Percentiles rank a stretch among this genome's conserved stretches.
Conservation (phyloP, 495 filamentous ascomycete species). For the Cryomyces antarcticus region DNA sequence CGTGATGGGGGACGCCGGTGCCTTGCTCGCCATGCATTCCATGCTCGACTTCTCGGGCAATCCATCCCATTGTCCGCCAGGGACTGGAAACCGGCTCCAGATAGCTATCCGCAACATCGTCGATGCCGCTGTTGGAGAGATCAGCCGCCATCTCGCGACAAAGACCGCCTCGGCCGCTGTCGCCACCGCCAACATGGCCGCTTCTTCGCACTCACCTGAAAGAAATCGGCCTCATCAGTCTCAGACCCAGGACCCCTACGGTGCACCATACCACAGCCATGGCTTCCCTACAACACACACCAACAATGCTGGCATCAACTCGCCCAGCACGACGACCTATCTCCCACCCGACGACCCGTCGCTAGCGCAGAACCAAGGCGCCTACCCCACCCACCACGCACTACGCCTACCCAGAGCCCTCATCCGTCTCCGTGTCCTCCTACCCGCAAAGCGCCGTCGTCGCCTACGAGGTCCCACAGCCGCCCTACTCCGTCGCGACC, state of each 20-base stretch:
- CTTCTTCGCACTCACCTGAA: no score
- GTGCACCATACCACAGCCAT: no score
- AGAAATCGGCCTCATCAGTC: no score
- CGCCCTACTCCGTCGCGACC: background rate
- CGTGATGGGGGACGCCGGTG: slow-evolving; percentile 44
- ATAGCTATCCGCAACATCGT: slow-evolving; percentile 15
- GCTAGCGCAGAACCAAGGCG: background rate
- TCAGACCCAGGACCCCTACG: no score
- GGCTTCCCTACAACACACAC: no score
- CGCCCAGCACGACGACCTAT: background rate
- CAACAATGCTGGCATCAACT: background rate
- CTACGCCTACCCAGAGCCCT: slow-evolving; percentile 1
- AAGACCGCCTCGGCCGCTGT: slow-evolving; percentile 5
- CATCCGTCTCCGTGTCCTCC: background rate
- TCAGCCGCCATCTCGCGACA: slow-evolving; percentile 12
- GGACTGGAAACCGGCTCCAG: slow-evolving; percentile 19
- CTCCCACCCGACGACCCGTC: background rate
- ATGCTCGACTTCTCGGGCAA: background rate
- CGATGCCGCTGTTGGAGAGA: slow-evolving; percentile 10
- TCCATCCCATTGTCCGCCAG: slow-evolving; percentile 9
- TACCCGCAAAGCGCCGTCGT: background rate
- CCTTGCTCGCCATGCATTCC: slow-evolving; percentile 33
- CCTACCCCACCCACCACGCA: background rate
- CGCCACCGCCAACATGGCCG: background rate
- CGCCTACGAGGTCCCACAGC: background rate